Percentiles rank a stretch among this genome's conserved stretches.
phyloP scores from a whole-genome alignment of 2,329 filamentous ascomycete genomes.

The Stachybotrys chlorohalonatus region DNA sequence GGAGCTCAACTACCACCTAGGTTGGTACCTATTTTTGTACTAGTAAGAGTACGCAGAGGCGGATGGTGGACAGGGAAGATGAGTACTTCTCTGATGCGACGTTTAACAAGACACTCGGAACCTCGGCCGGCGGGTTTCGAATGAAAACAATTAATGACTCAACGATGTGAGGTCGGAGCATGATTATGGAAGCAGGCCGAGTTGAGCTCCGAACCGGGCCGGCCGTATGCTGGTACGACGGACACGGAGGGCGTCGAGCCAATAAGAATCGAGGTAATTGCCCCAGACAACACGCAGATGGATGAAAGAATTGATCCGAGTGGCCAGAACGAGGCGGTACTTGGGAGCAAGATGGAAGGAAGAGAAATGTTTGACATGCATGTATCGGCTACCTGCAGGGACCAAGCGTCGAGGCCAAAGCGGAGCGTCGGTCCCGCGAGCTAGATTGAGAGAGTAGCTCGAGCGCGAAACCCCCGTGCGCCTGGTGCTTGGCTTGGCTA shows the following conservation, averaged over 20 bases:
- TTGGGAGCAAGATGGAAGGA: neutral
- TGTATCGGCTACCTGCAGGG: neutral
- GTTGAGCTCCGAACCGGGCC: neutral
- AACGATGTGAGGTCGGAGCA: neutral
- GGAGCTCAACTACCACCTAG: too few species aligned
- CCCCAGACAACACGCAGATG: slow-evolving; percentile 1
- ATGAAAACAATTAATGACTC: too few species aligned
- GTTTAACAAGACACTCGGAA: too few species aligned
- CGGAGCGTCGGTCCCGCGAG: neutral
- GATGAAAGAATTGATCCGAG: neutral
- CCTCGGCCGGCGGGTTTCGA: too few species aligned
- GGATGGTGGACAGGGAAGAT: too few species aligned
- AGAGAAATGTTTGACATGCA: neutral
- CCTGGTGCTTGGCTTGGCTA: too few species aligned
- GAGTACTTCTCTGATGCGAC: too few species aligned
- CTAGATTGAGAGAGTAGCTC: neutral
- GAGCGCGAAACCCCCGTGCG: too few species aligned
- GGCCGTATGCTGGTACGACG: too few species aligned
- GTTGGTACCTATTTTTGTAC: too few species aligned
- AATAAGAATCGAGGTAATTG: slow-evolving; percentile 6
- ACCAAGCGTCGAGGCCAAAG: neutral
- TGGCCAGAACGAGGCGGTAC: neutral
- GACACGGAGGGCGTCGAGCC: neutral
- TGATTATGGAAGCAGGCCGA: neutral
- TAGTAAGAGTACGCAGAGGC: too few species aligned